Conservation (phyloP, 495 filamentous ascomycete genomes). For the Cryomyces minteri region DNA sequence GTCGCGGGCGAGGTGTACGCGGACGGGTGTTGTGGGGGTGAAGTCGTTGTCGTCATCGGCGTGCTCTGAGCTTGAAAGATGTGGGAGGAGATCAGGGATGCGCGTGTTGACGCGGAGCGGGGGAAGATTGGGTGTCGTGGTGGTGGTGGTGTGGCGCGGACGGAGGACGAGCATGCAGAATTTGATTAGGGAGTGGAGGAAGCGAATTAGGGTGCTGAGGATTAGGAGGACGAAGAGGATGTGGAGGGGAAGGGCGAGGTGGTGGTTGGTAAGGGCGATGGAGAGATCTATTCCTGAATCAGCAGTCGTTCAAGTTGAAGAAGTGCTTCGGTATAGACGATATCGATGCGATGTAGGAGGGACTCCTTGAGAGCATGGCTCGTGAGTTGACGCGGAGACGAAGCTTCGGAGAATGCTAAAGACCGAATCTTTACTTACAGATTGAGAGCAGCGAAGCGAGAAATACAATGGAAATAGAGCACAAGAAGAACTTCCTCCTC, state of each 20-base stretch:
- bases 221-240: constrained; percentile 62
- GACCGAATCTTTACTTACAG: constrained; percentile 4
- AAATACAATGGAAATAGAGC: constrained; percentile 12
- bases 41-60: constrained; percentile 12
- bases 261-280: constrained; percentile 39
- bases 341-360: neutral
- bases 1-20: constrained; percentile 18
- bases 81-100: neutral
- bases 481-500: constrained; percentile 5
- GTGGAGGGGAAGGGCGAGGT: constrained; percentile 41
- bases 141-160: constrained; percentile 16
- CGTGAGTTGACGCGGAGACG: no score
- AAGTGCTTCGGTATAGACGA: neutral
- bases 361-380: no score
- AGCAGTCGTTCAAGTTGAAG: neutral
- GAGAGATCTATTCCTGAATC: constrained; percentile 37
- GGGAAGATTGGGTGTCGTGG: constrained; percentile 7
- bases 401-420: no score
- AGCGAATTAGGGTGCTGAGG: constrained; percentile 52
- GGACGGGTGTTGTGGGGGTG: constrained; percentile 17
- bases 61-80: no score
- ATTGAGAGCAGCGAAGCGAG: constrained; percentile 10
- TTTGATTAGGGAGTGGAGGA: constrained; percentile 57
- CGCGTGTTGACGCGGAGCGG: neutral
- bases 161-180: constrained; percentile 44